These are phyloP conservation scores for Coccinonectria pachysandricola DNA, from an alignment of 2,329 filamentous ascomycete genomes.

Conservation along the genomic window DNA sequence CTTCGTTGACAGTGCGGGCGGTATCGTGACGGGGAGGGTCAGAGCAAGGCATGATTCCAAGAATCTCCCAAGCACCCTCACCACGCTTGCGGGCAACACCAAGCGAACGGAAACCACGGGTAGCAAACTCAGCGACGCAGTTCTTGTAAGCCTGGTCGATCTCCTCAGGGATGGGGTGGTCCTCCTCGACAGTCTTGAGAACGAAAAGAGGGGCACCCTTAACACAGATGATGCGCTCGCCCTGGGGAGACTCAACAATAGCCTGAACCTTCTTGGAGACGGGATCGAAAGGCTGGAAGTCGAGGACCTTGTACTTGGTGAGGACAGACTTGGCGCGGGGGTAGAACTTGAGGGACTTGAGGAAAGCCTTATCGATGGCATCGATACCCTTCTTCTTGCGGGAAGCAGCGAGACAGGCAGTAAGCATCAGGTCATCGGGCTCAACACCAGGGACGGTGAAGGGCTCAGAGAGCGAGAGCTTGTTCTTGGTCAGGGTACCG, in stretches of 20 bases:
- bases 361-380: slow-evolving; percentile 89
- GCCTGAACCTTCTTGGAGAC: slow-evolving; percentile 90
- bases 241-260: slow-evolving; percentile 71
- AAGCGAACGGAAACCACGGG: slow-evolving; percentile 86
- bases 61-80: slow-evolving; percentile 75
- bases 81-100: slow-evolving; percentile 86
- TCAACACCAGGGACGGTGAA: slow-evolving; percentile 76
- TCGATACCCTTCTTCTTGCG: slow-evolving; percentile 96
- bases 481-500: slow-evolving; percentile 89
- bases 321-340: slow-evolving; percentile 72
- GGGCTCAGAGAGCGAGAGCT: slow-evolving; percentile 76
- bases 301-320: slow-evolving; percentile 72
- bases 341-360: slow-evolving; percentile 75
- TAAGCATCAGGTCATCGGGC: slow-evolving; percentile 82
- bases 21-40: slow-evolving; percentile 88
- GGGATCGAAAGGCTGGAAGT: slow-evolving; percentile 83
- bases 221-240: slow-evolving; percentile 77
- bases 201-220: slow-evolving; percentile 87
- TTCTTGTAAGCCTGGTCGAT: slow-evolving; percentile 81
- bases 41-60: slow-evolving; percentile 90
- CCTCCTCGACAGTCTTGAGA: slow-evolving; percentile 76
- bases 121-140: slow-evolving; percentile 84
- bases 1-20: slow-evolving; percentile 80
- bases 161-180: slow-evolving; percentile 66
- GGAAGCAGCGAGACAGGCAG: slow-evolving; percentile 79